These are phyloP conservation scores for Termitomyces sp. DNA, from an alignment of 768 basidiomycete genomes.

Conservation along the genomic window DNA sequence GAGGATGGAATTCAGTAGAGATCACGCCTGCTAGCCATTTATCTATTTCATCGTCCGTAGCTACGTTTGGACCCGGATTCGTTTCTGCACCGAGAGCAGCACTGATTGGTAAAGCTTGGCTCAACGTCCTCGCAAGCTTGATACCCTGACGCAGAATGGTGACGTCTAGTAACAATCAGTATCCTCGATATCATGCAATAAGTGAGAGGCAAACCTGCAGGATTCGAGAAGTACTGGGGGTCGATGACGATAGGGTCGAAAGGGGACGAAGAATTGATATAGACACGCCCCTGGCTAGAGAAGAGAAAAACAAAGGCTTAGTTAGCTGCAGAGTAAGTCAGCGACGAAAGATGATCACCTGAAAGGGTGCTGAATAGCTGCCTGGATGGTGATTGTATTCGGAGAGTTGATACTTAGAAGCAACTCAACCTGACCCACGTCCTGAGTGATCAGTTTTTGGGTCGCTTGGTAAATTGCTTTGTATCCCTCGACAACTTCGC, in stretches of 20 bases:
- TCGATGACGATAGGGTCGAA: slow-evolving; percentile 62
- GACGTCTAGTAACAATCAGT: slow-evolving; percentile 25
- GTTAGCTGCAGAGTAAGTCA: background rate
- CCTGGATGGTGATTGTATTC: slow-evolving; percentile 47
- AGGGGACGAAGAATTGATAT: slow-evolving; percentile 51
- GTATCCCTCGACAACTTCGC: slow-evolving; percentile 33
- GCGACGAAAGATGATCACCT: slow-evolving; percentile 24
- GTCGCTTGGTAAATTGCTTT: slow-evolving; percentile 47
- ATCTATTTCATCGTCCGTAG: slow-evolving; percentile 52
- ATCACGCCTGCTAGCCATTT: slow-evolving; percentile 38
- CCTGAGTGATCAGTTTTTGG: slow-evolving; percentile 30
- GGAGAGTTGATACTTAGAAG: slow-evolving; percentile 36
- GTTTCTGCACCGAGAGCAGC: slow-evolving; percentile 38
- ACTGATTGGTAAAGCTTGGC: slow-evolving; percentile 44
- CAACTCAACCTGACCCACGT: slow-evolving; percentile 53
- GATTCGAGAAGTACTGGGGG: slow-evolving; percentile 57
- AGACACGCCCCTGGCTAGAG: slow-evolving; percentile 49
- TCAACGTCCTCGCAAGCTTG: slow-evolving; percentile 55
- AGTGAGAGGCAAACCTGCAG: slow-evolving; percentile 32
- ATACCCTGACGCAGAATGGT: slow-evolving; percentile 51
- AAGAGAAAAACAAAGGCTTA: slow-evolving; percentile 1
- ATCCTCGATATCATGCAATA: background rate
- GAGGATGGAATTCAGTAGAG: slow-evolving; percentile 58
- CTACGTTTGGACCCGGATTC: slow-evolving; percentile 42
- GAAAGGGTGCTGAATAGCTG: slow-evolving; percentile 60